Conservation (phyloP, 495 filamentous ascomycete species). For the Xylaria sp. region DNA sequence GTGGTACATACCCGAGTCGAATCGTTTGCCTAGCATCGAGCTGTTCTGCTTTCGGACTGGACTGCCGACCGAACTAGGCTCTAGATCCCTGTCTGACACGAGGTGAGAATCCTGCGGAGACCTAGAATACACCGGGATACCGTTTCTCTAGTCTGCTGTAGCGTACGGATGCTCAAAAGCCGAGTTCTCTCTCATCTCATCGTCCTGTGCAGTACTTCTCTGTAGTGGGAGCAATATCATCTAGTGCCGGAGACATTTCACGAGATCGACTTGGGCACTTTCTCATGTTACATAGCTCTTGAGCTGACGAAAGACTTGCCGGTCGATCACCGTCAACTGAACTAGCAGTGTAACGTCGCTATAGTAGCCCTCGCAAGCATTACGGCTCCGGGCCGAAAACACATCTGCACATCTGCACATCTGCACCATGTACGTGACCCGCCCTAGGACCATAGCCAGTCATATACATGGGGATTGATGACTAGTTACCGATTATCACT, state of each 20-base stretch:
- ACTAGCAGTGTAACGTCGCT: background rate
- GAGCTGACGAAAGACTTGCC: slow-evolving; percentile 3
- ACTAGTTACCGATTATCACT: background rate
- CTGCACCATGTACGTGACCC: background rate
- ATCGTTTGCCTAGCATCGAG: background rate
- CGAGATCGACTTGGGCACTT: background rate
- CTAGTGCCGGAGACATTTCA: slow-evolving; percentile 3
- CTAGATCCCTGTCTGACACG: slow-evolving; percentile 30
- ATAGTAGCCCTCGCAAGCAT: slow-evolving; percentile 5
- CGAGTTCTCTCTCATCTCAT: slow-evolving; percentile 7
- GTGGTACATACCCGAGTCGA: slow-evolving; percentile 5
- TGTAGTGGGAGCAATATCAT: slow-evolving; percentile 17
- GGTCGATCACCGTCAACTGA: slow-evolving; percentile 21
- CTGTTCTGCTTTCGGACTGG: slow-evolving; percentile 23
- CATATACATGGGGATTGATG: background rate
- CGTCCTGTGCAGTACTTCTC: background rate
- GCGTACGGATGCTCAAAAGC: slow-evolving; percentile 18
- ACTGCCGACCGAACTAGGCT: slow-evolving; percentile 24
- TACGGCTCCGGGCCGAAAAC: slow-evolving; percentile 22
- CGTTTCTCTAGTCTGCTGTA: slow-evolving; percentile 17
- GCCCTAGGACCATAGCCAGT: background rate
- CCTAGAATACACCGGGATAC: background rate
- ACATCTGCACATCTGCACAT: background rate
- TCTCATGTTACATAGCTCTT: slow-evolving; percentile 7
- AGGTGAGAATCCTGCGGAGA: slow-evolving; percentile 29